These are phyloP conservation scores for Exserohilum rostratum DNA, from an alignment of 2,329 filamentous ascomycete species.

Conservation along the genomic window DNA sequence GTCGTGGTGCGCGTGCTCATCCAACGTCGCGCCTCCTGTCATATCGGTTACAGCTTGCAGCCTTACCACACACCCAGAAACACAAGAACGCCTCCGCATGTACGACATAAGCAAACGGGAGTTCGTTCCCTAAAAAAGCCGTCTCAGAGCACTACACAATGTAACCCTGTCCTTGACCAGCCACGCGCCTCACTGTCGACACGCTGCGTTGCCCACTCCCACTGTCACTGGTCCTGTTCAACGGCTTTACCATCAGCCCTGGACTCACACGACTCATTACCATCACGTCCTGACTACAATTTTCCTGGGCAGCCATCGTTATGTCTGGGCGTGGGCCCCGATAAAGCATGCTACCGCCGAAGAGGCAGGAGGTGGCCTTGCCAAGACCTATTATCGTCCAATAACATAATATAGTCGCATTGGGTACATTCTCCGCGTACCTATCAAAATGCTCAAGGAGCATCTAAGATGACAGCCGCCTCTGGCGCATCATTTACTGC, in stretches of 20 bases:
- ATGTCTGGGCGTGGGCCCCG: constrained; percentile 4
- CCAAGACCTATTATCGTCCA: constrained; percentile 18
- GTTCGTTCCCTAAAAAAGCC: no score
- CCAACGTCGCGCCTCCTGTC: neutral
- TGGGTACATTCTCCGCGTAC: constrained; percentile 7
- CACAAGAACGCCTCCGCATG: no score
- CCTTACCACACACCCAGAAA: no score
- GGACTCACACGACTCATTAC: neutral
- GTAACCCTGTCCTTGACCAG: no score
- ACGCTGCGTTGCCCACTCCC: no score
- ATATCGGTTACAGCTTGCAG: neutral
- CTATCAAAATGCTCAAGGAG: neutral
- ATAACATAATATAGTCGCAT: constrained; percentile 8
- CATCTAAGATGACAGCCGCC: neutral
- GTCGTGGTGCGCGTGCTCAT: neutral
- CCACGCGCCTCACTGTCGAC: no score
- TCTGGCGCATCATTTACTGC: constrained; percentile 7
- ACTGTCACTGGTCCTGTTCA: neutral
- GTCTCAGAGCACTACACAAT: no score
- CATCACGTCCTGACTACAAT: neutral
- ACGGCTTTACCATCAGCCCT: neutral
- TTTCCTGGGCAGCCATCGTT: neutral
- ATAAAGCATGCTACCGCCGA: constrained; percentile 11
- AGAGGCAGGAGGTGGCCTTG: constrained; percentile 23
- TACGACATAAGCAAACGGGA: no score